Evolutionary conservation across 2,329 filamentous ascomycete species (phyloP), one percentile per base, ranked within the genome.

Genomic region (Cercospora brassicicola): DNA sequence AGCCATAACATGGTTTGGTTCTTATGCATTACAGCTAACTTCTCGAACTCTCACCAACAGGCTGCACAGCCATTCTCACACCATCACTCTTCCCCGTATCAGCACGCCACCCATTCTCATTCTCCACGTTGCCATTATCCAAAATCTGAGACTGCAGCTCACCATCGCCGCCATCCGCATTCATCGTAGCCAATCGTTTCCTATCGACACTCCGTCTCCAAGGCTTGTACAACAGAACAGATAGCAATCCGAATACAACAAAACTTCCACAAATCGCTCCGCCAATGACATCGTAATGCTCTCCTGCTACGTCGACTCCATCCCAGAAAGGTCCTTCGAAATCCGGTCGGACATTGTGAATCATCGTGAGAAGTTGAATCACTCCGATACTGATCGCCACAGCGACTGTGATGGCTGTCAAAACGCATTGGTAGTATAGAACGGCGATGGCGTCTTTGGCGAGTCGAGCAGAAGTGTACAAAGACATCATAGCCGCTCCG

Each of bases 401-500:
- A 4, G 91, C 81, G 26, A 97, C 91, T 0, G 93, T 97, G 62
- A 97, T 87, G 2, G 86, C 88, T 0, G 93, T 97, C 30, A 97
- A 84, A 0, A 96, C 91, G 72, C 94, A 91, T 11, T 93, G 96
- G 81, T 97, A 98, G 81, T 98, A 98, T 0, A 97, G 82, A 57
- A 97, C 94, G 0, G 94, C 93, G n/a, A 98, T 88, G 0, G 87
- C 86, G 75, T 98, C 94, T 66, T 91, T 85, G 0, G 92, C 89
- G 57, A 96, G 89, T 31, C 90, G 82, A 11, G 88, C 92, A 45
- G 90, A 91, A 0, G 94, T 93, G 80, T 99, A 98, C 0, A 98
- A 84, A 0, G 91, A 90, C 88, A 97, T 94, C 94, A 98, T 98
- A 20, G 97, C 84, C 0, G 94, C 94, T 26, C 94, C 94, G 74